Evolutionary conservation across 169 alveolate genomes (phyloP), one percentile per base, ranked within the genome.

Genomic region (Plasmodium malariae): DNA sequence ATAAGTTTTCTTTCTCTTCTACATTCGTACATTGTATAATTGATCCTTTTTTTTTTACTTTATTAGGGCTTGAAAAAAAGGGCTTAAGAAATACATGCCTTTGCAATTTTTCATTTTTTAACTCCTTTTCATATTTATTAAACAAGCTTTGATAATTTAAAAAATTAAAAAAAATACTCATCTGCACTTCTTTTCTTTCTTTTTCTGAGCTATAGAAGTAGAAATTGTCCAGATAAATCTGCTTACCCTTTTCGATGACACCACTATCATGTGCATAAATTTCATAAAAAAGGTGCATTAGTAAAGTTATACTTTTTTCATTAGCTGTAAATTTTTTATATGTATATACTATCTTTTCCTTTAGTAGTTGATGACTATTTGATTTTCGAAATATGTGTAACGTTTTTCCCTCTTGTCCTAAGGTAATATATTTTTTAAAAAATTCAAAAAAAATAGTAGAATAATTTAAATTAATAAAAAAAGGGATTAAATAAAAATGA

Each of bases 401-500:
- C n/a, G 3, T 24, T 30, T 45, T 36, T 74, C 34, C 54, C 7
- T 48, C 40, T 32, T 49, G 5, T 1, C 55, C 71, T 43, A 19
- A 4, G 17, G 4, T 26, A 24, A 17, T 28, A n/a, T 0, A 19
- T 30, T 76, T 62, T 76, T 62, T 76, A 45, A 67, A 80, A 80
- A 80, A 49, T n/a, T 80, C 30, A 40, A 80, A 43, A 67, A 80
- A 80, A 21, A 80, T 0, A 1, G 36, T 19, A 0, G 90, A 80
- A 70, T 80, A 80, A 67, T 67, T 80, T 70, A 80, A 30, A 80
- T 80, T 80, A 26, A 59, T 67, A 80, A 80, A 80, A 68, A 80
- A 80, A 26, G 90, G 90, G 0, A 80, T 14, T 80, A 80, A 80
- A 45, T 80, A 80, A 51, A 80, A 80, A 40, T 80, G 90, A 67